Evolutionary conservation across 495 filamentous ascomycete species (phyloP).

Genomic region (Choiromyces venosus): DNA sequence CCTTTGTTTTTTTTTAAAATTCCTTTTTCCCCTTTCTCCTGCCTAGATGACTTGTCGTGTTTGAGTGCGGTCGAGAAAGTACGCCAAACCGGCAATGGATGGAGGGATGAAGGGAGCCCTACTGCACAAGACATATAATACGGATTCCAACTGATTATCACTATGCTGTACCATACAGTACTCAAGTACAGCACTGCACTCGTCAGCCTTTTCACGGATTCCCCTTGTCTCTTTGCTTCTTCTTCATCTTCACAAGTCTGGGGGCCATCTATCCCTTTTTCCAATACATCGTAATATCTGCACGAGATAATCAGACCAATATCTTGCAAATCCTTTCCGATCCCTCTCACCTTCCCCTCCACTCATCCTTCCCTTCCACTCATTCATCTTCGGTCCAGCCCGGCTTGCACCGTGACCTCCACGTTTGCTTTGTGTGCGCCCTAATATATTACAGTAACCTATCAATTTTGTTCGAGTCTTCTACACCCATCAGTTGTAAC

Average conservation of each 20-base stretch:
- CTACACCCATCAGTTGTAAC: background rate
- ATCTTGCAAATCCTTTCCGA: constrained; percentile 1
- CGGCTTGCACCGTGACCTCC: background rate
- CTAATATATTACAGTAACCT: background rate
- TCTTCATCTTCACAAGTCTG: constrained; percentile 11
- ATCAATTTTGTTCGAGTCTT: background rate
- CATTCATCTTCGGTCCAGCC: background rate
- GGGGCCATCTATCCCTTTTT: background rate
- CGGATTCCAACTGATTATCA: background rate
- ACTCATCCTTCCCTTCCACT: background rate
- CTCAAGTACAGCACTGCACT: too few relatives aligned
- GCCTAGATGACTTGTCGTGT: background rate
- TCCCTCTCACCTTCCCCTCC: background rate
- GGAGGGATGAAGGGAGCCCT: constrained; percentile 2
- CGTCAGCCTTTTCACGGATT: constrained; percentile 1
- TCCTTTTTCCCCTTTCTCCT: constrained; percentile 9
- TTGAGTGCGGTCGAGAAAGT: background rate
- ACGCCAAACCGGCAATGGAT: background rate
- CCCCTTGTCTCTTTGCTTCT: constrained; percentile 13
- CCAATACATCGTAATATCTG: background rate
- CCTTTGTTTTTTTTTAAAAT: constrained; percentile 16
- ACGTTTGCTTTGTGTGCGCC: background rate
- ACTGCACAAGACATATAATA: constrained; percentile 1
- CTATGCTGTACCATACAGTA: background rate
- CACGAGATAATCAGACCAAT: background rate